These are phyloP conservation scores for Xylaria arbuscula DNA, from an alignment of 2,329 filamentous ascomycete genomes.

Conservation along the genomic window DNA sequence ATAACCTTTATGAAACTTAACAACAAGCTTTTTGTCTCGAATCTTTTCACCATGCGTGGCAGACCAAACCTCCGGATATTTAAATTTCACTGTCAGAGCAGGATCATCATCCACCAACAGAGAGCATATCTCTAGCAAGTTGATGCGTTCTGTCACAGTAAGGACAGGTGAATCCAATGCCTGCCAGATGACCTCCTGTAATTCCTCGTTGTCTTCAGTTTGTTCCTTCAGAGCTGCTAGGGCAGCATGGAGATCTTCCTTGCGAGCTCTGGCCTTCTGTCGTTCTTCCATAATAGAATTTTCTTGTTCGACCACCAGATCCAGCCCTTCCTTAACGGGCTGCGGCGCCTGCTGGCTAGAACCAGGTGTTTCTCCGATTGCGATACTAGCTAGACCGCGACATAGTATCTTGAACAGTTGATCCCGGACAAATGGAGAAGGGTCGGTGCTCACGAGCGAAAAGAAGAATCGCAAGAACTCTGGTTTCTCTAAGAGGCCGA, in stretches of 20 bases:
- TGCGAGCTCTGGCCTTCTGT: constrained; percentile 60
- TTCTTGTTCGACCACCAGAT: constrained; percentile 61
- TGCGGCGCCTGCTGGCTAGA: constrained; percentile 43
- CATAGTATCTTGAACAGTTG: constrained; percentile 69
- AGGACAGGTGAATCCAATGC: constrained; percentile 61
- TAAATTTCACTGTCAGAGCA: constrained; percentile 59
- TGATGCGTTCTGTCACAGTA: constrained; percentile 60
- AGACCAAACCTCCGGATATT: constrained; percentile 60
- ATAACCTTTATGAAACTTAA: constrained; percentile 46
- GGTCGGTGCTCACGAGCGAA: constrained; percentile 68
- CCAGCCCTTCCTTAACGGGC: constrained; percentile 55
- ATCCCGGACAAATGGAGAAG: constrained; percentile 71
- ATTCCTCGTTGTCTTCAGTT: constrained; percentile 56
- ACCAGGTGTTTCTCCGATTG: constrained; percentile 67
- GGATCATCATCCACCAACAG: constrained; percentile 62
- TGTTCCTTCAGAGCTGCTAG: constrained; percentile 61
- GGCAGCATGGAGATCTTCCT: constrained; percentile 60
- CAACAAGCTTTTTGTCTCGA: constrained; percentile 41
- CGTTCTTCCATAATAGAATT: constrained; percentile 57
- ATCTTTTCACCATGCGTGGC: constrained; percentile 47
- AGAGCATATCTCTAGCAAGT: constrained; percentile 63
- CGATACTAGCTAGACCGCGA: constrained; percentile 70
- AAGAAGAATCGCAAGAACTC: constrained; percentile 67
- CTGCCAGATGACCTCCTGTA: constrained; percentile 61
- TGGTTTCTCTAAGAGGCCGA: constrained; percentile 68